Base-by-base conservation (phyloP, 2,329 filamentous ascomycete genomes). In the Colletotrichum lentis region DNA sequence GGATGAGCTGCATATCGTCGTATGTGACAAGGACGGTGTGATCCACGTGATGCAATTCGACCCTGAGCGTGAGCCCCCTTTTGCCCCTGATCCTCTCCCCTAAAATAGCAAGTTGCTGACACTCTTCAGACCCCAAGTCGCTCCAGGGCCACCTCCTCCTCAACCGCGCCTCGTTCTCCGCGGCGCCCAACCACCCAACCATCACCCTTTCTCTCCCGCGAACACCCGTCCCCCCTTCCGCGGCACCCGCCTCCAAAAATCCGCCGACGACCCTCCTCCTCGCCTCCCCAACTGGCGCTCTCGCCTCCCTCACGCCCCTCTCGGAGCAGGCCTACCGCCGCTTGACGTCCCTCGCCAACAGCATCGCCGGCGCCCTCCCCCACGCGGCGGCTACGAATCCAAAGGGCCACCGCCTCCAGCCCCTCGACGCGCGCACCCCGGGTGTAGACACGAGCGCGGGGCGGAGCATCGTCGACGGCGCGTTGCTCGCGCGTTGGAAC, bases 11-110 rank as follows among this genome's bases (percentile, higher is more conserved):
- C 93, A 90, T 75, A 90, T 99, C 71, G 83, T 97, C 47, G 90
- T 92, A 6, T 89, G 91, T 14, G 95, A 98, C 76, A 89, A 91
- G 43, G 91, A 97, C 73, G 92, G 92, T 70, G 93, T 96, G 73
- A 80, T 99, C 47, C 93, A 97, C 76, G 86, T 97, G 54, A 81
- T 98, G 71, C 93, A 98, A 78, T 99, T 96, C 74, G 94, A 98
- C 74, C 96, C 96, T 0, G 95, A 98, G 76, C 91, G 93, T 96
- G 84, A 79, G 90, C 85, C 52, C 41, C 46, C 52, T 31, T 35
- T 49, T 35, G 57, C 14, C 24, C 46, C 39, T 60, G 39, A 43
- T 16, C 27, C 43, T 18, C 8, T 41, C 20, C 22, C n/a, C 6
- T 7, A 18, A 3, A 20, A 43, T 55, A 55, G 74, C 79, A 72